phyloP scores from a whole-genome alignment of 2,329 filamentous ascomycete species.

The Pseudogymnoascus pannorum region DNA sequence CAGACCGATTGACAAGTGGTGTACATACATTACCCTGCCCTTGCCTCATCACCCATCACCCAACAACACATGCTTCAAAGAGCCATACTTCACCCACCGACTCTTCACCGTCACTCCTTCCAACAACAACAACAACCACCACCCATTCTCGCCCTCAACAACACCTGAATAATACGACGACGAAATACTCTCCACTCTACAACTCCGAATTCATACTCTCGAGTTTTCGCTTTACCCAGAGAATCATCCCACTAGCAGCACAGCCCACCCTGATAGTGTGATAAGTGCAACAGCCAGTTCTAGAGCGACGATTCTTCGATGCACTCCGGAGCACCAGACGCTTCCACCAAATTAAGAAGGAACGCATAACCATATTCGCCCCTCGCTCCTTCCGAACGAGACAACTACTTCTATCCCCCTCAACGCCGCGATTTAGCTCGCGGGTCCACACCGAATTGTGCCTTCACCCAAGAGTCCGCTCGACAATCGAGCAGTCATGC shows the following conservation, averaged over 20 bases:
- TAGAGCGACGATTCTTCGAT: neutral
- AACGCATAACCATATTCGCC: neutral
- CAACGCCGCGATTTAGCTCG: neutral
- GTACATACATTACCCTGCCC: neutral
- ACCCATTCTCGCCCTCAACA: neutral
- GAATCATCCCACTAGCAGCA: neutral
- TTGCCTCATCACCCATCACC: neutral
- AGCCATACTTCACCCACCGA: neutral
- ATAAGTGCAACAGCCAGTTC: neutral
- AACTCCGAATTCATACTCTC: neutral
- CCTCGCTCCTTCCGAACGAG: neutral
- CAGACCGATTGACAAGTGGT: neutral
- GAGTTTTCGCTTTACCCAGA: neutral
- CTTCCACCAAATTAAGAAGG: neutral
- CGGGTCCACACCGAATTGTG: neutral
- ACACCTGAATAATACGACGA: no score
- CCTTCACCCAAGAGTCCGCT: neutral
- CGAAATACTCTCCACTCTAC: neutral
- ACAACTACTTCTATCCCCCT: neutral
- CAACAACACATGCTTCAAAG: neutral
- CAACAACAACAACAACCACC: neutral
- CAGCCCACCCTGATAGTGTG: neutral
- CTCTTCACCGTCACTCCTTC: neutral
- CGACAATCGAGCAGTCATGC: slow-evolving; percentile 51
- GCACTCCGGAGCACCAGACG: neutral